phyloP scores from a whole-genome alignment of 1,284 basidiomycete genomes.

The Cerrena zonata region DNA sequence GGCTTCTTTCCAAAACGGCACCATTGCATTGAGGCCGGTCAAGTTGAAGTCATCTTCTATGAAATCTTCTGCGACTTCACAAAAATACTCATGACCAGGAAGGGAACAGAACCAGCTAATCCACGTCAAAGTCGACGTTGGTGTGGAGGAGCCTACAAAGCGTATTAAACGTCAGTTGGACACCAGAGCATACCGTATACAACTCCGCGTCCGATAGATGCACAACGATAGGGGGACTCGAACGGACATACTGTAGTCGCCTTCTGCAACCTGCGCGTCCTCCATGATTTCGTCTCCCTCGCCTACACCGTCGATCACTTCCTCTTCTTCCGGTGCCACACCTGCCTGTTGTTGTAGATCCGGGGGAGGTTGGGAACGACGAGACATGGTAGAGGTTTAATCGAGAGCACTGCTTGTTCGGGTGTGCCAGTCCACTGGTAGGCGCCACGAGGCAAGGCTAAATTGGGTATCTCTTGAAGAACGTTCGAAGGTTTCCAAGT shows the following conservation, averaged over 20 bases:
- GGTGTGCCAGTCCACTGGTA: slow-evolving; percentile 11
- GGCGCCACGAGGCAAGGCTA: slow-evolving; percentile 27
- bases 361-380: slow-evolving; percentile 18
- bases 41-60: slow-evolving; percentile 99
- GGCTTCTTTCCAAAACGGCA: slow-evolving; percentile 99
- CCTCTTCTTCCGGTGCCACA: slow-evolving; percentile 23
- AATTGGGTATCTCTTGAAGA: no score
- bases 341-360: slow-evolving; percentile 8
- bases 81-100: slow-evolving; percentile 98
- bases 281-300: slow-evolving; percentile 32
- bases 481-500: no score
- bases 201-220: not conserved
- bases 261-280: slow-evolving; percentile 28
- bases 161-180: not conserved
- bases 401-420: not conserved
- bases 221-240: not conserved
- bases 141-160: slow-evolving; percentile 70
- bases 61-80: slow-evolving; percentile 95
- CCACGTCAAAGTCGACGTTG: slow-evolving; percentile 87
- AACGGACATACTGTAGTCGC: slow-evolving; percentile 29
- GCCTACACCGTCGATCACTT: slow-evolving; percentile 24
- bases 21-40: slow-evolving; percentile 90
- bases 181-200: not conserved
- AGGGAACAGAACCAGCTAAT: slow-evolving; percentile 98
- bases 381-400: slow-evolving; percentile 20